A percentile compares a stretch with the other conserved stretches of the same genome.
phyloP scores from a whole-genome alignment of 2,329 filamentous ascomycete species.

The Fusarium pseudocircinatum region DNA sequence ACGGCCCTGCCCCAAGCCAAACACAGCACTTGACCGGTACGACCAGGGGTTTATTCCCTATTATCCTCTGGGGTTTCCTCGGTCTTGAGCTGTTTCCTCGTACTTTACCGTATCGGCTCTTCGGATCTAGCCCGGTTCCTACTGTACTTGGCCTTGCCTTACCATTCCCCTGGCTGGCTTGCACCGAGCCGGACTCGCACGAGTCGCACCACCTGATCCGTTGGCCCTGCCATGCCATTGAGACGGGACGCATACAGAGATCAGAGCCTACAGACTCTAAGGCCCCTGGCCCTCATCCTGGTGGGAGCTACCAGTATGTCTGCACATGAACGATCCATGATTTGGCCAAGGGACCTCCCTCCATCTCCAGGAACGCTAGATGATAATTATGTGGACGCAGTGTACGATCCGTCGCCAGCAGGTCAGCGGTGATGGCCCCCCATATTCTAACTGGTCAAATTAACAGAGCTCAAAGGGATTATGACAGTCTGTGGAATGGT shows the following conservation, averaged over 20 bases:
- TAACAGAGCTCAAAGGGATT: not conserved
- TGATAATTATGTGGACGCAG: not conserved
- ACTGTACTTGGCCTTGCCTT: constrained; percentile 16
- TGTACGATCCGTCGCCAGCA: not conserved
- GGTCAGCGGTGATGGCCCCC: not conserved
- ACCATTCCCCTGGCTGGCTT: constrained; percentile 27
- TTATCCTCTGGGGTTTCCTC: constrained; percentile 17
- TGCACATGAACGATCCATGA: not conserved
- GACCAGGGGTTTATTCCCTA: constrained; percentile 23
- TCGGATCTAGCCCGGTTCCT: constrained; percentile 34
- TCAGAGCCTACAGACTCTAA: not conserved
- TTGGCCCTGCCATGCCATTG: not conserved
- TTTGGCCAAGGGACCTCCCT: not conserved
- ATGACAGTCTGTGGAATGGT: not conserved
- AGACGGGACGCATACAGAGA: not conserved
- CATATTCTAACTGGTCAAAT: not conserved
- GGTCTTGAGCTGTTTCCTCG: constrained; percentile 19
- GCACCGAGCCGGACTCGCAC: constrained; percentile 38
- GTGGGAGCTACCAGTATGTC: not conserved
- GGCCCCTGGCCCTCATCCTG: not conserved
- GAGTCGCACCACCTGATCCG: constrained; percentile 38
- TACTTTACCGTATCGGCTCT: constrained; percentile 38
- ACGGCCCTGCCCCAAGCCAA: constrained; percentile 31
- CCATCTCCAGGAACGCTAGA: not conserved
- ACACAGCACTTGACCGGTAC: constrained; percentile 24